phyloP scores from a whole-genome alignment of 2,329 filamentous ascomycete genomes.

The Bertia moriformis region DNA sequence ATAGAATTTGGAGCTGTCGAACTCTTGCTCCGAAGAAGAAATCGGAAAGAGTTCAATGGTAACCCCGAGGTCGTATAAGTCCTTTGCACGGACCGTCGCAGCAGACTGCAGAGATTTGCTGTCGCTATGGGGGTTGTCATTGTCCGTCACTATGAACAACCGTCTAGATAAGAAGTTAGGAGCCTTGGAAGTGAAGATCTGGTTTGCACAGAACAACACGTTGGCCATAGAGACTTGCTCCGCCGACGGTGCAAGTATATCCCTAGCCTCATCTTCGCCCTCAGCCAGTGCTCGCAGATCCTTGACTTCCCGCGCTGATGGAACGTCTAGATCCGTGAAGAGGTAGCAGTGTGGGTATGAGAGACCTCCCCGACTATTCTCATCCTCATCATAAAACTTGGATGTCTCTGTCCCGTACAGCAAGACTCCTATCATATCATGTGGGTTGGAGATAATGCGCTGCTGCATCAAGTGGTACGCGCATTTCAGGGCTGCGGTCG shows the following conservation, averaged over 20 bases:
- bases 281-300: constrained; percentile 62
- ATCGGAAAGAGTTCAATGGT: constrained; percentile 89
- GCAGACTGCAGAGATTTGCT: constrained; percentile 62
- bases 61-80: constrained; percentile 85
- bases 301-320: constrained; percentile 76
- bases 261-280: constrained; percentile 56
- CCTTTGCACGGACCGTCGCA: constrained; percentile 77
- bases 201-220: constrained; percentile 85
- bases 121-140: constrained; percentile 67
- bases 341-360: constrained; percentile 87
- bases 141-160: constrained; percentile 91
- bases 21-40: constrained; percentile 51
- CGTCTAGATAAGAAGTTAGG: constrained; percentile 85
- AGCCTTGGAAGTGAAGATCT: constrained; percentile 88
- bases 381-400: constrained; percentile 53
- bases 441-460: constrained; percentile 90
- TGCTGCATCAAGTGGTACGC: constrained; percentile 94
- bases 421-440: constrained; percentile 91
- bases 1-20: constrained; percentile 78
- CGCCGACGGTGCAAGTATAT: constrained; percentile 57
- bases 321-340: constrained; percentile 74
- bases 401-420: constrained; percentile 81
- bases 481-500: constrained; percentile 77
- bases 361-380: constrained; percentile 37
- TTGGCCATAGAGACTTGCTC: constrained; percentile 61